Evolutionary conservation across 2,329 filamentous ascomycete genomes (phyloP), one percentile per base, ranked within the genome.

Genomic region (Diaporthe batatas): DNA sequence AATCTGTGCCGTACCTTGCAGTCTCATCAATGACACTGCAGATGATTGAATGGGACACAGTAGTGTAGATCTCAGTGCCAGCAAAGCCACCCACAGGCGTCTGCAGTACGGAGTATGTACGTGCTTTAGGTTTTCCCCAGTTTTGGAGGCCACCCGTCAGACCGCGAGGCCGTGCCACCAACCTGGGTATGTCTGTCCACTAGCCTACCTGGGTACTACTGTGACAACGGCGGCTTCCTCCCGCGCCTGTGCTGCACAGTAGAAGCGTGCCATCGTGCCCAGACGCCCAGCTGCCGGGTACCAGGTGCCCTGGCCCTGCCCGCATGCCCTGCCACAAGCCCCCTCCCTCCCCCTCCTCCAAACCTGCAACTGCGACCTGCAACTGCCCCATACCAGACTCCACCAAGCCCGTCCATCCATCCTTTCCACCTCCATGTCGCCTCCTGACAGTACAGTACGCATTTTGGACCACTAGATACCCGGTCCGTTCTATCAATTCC

Each of bases 371-470:
- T 53, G 62, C 62, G 36, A 53, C 62, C n/a, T 67, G 62, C 62
- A 67, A 70, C 55, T 70, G 55, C 68, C 51, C 68, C 55, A 70
- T 70, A 62, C 47, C n/a, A 62, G 44, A 42, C 68, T 70, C 55
- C 68, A 70, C 68, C 39, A 67, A 49, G 8, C n/a, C 47, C 44
- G 11, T 62, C 34, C 68, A 49, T 70, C 7, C 54, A 59, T 62
- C 55, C 55, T 62, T 54, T 53, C 34, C 42, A 55, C 39, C 65
- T 54, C 57, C 68, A 53, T 59, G 68, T 59, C 55, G 68, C 68
- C 68, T 70, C 68, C 68, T 70, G 55, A 70, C 53, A 68, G 65
- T 55, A 57, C 39, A 42, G 36, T 62, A 53, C 55, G 68, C 68
- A 54, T 62, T 70, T 62, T 70, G 34, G 68, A 54, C 47, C 49